Percentiles rank a stretch among this genome's conserved stretches.
Evolutionary conservation across 495 filamentous ascomycete genomes (phyloP).

Genomic region (Penicillium samsonianum): DNA sequence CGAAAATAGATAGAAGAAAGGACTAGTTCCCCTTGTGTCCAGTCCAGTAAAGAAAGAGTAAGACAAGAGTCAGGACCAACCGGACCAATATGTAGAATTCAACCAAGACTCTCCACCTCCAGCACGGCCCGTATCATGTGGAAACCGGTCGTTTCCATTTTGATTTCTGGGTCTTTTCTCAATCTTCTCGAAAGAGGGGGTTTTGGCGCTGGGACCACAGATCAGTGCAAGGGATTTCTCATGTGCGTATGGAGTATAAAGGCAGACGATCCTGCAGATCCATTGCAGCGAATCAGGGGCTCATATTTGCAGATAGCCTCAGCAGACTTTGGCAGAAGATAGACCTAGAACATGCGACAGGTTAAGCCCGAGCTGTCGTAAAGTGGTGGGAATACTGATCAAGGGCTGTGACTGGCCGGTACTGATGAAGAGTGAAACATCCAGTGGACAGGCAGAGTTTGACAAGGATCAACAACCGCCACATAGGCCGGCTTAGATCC

Average conservation of each 20-base stretch:
- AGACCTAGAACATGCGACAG: slow-evolving; percentile 25
- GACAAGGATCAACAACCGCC: slow-evolving; percentile 18
- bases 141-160: neutral
- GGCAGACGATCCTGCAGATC: slow-evolving; percentile 9
- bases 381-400: slow-evolving; percentile 13
- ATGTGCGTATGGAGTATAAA: neutral
- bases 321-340: neutral
- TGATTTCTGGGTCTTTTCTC: neutral
- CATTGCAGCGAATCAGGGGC: slow-evolving; percentile 1
- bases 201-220: slow-evolving; percentile 1
- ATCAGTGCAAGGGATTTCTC: slow-evolving; percentile 4
- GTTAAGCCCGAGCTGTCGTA: slow-evolving; percentile 8
- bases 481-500: slow-evolving; percentile 12
- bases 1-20: slow-evolving; percentile 14
- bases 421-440: slow-evolving; percentile 21
- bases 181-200: neutral
- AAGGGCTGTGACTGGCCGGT: slow-evolving; percentile 17
- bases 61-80: slow-evolving; percentile 19
- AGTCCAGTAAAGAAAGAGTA: slow-evolving; percentile 18
- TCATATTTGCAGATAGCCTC: slow-evolving; percentile 1
- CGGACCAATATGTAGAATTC: slow-evolving; percentile 19
- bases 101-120: slow-evolving; percentile 13
- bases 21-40: slow-evolving; percentile 18
- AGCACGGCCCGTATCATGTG: slow-evolving; percentile 5
- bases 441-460: slow-evolving; percentile 10